Percentiles rank a stretch among this genome's conserved stretches.
These are phyloP conservation scores for Capsicum rhomboideum DNA, from an alignment of 257 asterid genomes.

Conservation along the genomic window DNA sequence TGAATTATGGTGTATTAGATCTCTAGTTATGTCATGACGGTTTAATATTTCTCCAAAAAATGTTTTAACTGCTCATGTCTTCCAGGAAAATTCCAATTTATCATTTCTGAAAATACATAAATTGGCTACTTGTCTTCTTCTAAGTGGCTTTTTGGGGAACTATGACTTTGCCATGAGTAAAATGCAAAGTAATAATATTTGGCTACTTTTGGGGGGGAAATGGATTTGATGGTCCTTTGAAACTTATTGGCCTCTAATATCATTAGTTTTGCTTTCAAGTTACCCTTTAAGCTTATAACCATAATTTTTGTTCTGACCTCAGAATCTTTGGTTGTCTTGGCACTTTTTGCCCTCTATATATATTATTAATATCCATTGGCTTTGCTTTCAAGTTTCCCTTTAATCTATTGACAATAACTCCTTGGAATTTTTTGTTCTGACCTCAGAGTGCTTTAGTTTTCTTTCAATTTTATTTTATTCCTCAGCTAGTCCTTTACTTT, in stretches of 20 bases:
- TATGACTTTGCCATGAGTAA: background rate
- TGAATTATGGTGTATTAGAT: no score
- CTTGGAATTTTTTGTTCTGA: background rate
- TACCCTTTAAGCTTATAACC: background rate
- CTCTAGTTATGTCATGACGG: background rate
- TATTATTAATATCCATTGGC: background rate
- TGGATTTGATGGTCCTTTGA: background rate
- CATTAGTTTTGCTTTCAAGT: background rate
- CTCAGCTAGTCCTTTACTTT: background rate
- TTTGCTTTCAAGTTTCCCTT: background rate
- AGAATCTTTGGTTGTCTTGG: background rate
- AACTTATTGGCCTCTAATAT: background rate
- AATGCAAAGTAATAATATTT: background rate
- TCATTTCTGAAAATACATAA: background rate
- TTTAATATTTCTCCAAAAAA: background rate
- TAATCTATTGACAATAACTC: background rate
- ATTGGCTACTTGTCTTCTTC: background rate
- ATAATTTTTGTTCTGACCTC: background rate
- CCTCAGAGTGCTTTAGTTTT: background rate
- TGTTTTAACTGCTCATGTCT: no score
- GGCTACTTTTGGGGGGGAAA: background rate
- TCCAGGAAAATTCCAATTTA: no score
- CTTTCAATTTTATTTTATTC: background rate
- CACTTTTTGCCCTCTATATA: no score
- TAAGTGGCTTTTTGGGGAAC: background rate